phyloP scores from a whole-genome alignment of 352 stramenopile genomes.

The Phytophthora tubulina region DNA sequence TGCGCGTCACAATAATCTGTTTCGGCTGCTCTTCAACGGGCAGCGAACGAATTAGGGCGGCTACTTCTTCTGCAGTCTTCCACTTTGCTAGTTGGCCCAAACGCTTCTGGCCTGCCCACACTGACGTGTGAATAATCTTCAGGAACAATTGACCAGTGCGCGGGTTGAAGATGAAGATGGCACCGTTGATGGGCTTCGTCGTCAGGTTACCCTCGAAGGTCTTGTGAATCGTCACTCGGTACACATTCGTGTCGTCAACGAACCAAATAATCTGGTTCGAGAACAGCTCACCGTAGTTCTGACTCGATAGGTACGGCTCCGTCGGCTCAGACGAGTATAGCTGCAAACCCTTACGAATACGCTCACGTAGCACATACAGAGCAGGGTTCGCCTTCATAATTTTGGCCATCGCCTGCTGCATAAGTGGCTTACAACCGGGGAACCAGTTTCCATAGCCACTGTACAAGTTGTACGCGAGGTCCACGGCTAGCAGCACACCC shows the following conservation, averaged over 20 bases:
- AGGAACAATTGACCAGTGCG: conserved; percentile 99
- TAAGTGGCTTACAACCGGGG: conserved; percentile 98
- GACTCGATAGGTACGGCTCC: conserved; percentile 99
- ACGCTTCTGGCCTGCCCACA: conserved; percentile 99
- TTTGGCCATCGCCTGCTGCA: conserved; percentile 99
- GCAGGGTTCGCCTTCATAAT: conserved; percentile 99
- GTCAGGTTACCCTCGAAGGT: conserved; percentile 99
- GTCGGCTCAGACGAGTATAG: conserved; percentile 99
- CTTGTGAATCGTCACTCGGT: conserved; percentile 99
- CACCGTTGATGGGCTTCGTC: conserved; percentile 99
- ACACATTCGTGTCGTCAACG: conserved; percentile 99
- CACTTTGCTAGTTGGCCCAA: conserved; percentile 99
- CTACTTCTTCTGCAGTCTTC: conserved; percentile 99
- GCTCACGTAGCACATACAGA: conserved; percentile 99
- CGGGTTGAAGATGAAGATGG: conserved; percentile 99
- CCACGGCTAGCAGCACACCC: conserved; percentile 97
- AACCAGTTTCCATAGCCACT: conserved; percentile 99
- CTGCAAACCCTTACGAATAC: conserved; percentile 99
- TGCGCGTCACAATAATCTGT: conserved; percentile 99
- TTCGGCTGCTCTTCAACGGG: conserved; percentile 99
- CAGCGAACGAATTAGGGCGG: conserved; percentile 98
- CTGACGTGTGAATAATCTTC: conserved; percentile 99
- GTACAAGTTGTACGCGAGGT: conserved; percentile 99
- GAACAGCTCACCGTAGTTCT: conserved; percentile 99
- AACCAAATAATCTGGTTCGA: conserved; percentile 99